Percentiles rank a stretch among this genome's conserved stretches.
Evolutionary conservation across 257 asterid species (phyloP).

Genomic region (Leonotis leonurus): DNA sequence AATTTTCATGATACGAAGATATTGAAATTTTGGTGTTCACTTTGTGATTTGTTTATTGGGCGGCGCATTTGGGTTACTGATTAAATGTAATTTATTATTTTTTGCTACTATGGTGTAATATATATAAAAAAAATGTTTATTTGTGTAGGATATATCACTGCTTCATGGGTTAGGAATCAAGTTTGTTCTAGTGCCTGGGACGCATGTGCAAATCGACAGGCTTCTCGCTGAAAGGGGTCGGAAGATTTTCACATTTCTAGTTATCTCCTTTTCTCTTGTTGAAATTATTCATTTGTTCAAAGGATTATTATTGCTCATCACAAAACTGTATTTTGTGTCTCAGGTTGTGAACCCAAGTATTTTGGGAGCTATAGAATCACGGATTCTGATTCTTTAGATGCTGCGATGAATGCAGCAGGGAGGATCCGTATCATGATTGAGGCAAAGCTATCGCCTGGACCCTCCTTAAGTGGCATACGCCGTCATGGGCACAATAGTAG

Average conservation of each 20-base stretch:
- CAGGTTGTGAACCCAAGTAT: slow-evolving; percentile 82
- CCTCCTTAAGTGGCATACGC: slow-evolving; percentile 75
- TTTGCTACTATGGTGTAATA: neutral
- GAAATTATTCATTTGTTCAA: neutral
- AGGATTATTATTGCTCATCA: neutral
- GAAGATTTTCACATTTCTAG: slow-evolving; percentile 3
- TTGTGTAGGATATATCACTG: slow-evolving; percentile 75
- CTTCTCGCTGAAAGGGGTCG: slow-evolving; percentile 72
- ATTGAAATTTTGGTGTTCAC: neutral
- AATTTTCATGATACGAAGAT: neutral
- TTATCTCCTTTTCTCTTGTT: neutral
- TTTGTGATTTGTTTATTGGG: neutral
- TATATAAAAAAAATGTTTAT: too few species aligned
- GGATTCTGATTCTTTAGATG: slow-evolving; percentile 75
- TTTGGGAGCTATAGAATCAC: slow-evolving; percentile 92
- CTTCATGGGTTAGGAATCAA: slow-evolving; percentile 94
- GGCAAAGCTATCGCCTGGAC: slow-evolving; percentile 91
- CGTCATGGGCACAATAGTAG: slow-evolving; percentile 87
- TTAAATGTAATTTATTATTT: neutral
- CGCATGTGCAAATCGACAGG: slow-evolving; percentile 85
- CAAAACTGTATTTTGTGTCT: neutral
- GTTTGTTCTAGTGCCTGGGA: slow-evolving; percentile 92
- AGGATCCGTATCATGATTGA: slow-evolving; percentile 69
- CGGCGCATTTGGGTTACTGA: neutral
- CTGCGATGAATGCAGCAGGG: slow-evolving; percentile 89